phyloP scores from a whole-genome alignment of 176 grass and related monocot genomes.

The Oryza officinalis region DNA sequence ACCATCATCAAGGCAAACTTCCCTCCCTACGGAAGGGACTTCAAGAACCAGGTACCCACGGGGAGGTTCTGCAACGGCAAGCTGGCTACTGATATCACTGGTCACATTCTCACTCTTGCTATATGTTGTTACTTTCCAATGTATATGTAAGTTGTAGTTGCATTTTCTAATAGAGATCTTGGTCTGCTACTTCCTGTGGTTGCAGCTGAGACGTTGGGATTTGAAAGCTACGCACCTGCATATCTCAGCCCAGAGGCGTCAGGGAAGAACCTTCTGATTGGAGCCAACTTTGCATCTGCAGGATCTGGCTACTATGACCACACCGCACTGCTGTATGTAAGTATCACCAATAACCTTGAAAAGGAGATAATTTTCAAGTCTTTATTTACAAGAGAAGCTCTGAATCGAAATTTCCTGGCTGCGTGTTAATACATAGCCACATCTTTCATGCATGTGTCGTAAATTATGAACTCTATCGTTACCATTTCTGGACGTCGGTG shows the following conservation, averaged over 20 bases:
- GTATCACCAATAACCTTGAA: constrained; percentile 8
- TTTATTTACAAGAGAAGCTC: background rate
- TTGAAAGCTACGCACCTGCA: constrained; percentile 64
- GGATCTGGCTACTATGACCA: constrained; percentile 87
- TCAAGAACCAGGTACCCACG: constrained; percentile 63
- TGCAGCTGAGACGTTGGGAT: constrained; percentile 82
- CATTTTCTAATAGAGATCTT: background rate
- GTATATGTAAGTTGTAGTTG: background rate
- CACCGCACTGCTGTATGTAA: constrained; percentile 76
- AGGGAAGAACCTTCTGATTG: constrained; percentile 81
- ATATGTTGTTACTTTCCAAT: background rate
- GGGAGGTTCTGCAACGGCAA: constrained; percentile 98
- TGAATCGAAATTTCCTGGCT: background rate
- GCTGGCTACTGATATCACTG: constrained; percentile 89
- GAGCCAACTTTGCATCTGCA: constrained; percentile 93
- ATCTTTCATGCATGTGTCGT: background rate
- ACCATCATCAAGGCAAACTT: constrained; percentile 85
- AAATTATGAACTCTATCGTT: background rate
- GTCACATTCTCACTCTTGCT: constrained; percentile 31
- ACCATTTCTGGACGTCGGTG: background rate
- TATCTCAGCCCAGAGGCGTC: constrained; percentile 89
- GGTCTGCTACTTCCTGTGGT: background rate
- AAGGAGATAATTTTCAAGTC: background rate
- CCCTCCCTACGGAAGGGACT: constrained; percentile 91
- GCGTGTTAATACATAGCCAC: background rate